Evolutionary conservation across 768 basidiomycete species (phyloP).

Genomic region (Rickenella mellea): DNA sequence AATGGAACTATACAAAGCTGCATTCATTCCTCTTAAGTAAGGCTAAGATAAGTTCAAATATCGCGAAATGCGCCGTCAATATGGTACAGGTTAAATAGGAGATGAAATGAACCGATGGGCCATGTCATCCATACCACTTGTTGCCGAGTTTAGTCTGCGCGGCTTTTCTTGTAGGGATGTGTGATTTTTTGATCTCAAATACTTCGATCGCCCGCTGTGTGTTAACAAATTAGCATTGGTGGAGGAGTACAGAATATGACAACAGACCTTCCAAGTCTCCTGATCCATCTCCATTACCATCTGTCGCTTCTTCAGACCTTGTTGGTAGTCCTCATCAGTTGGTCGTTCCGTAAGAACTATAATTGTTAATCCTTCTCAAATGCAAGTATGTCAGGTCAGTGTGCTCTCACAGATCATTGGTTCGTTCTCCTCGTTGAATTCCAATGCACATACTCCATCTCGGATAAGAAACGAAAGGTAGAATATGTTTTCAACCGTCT

Average conservation of each 20-base stretch:
- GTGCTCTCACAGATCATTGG: constrained; percentile 60
- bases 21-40: too few relatives aligned
- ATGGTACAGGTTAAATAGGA: too few relatives aligned
- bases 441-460: constrained; percentile 72
- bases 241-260: not conserved
- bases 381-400: not conserved
- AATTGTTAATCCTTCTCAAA: not conserved
- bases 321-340: constrained; percentile 48
- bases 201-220: constrained; percentile 76
- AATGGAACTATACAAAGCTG: too few relatives aligned
- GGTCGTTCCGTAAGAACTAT: constrained; percentile 60
- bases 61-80: too few relatives aligned
- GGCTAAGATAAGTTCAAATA: too few relatives aligned
- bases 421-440: constrained; percentile 50
- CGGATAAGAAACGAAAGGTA: constrained; percentile 89
- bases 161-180: constrained; percentile 66
- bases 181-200: constrained; percentile 68
- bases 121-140: constrained; percentile 72
- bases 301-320: constrained; percentile 67
- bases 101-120: too few relatives aligned
- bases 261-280: constrained; percentile 74
- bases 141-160: constrained; percentile 46
- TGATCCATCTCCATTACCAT: constrained; percentile 89
- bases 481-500: constrained; percentile 95
- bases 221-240: not conserved